Evolutionary conservation across 345 rosid genomes (phyloP).

Genomic region (Mercurialis annua): DNA sequence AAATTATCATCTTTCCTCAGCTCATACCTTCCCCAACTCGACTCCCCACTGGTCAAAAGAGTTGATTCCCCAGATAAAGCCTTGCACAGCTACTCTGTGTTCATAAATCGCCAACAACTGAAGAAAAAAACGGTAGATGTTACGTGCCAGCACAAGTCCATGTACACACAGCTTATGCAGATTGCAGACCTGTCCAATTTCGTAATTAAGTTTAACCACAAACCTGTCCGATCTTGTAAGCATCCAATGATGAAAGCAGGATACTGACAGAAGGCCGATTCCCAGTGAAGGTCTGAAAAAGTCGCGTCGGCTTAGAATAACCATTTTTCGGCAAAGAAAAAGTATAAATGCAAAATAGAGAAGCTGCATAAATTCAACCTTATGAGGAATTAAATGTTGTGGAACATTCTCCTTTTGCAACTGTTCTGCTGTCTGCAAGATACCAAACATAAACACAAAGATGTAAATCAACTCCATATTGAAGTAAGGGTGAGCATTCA

Average conservation of each 20-base stretch:
- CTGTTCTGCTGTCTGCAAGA: constrained; percentile 73
- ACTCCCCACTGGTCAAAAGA: constrained; percentile 99
- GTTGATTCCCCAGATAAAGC: constrained; percentile 94
- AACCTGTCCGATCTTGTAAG: constrained; percentile 86
- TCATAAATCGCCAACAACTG: constrained; percentile 91
- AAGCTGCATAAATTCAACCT: constrained; percentile 44
- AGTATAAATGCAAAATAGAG: not conserved
- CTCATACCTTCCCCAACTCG: constrained; percentile 85
- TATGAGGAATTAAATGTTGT: constrained; percentile 80
- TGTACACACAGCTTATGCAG: not conserved
- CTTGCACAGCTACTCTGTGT: constrained; percentile 94
- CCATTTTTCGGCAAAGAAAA: constrained; percentile 2
- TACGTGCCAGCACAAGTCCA: constrained; percentile 6
- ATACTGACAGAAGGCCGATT: constrained; percentile 93
- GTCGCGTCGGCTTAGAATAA: constrained; percentile 7
- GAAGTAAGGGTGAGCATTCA: no score
- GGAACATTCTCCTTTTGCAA: constrained; percentile 70
- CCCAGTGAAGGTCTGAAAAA: constrained; percentile 73
- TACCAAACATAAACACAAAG: constrained; percentile 12
- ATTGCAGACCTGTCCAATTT: not conserved
- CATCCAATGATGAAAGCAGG: constrained; percentile 73
- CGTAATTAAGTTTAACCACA: constrained; percentile 20
- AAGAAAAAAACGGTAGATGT: constrained; percentile 8
- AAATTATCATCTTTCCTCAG: not conserved
- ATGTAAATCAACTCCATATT: not conserved